Conservation (phyloP, 2,329 filamentous ascomycete genomes). For the Ilyonectria sp. region DNA sequence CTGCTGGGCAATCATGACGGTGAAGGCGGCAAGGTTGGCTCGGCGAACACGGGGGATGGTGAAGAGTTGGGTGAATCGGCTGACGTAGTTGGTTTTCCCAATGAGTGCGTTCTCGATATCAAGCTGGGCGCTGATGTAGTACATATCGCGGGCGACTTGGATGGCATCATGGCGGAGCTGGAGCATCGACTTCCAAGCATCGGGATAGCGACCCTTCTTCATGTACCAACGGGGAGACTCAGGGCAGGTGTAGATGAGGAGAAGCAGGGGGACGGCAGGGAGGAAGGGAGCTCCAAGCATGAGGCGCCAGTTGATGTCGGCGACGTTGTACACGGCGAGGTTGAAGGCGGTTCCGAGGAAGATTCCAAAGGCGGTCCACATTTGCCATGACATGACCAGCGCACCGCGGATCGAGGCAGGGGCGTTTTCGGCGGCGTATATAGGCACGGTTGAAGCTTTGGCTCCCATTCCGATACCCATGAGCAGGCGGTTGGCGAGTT, state of each 20-base stretch:
- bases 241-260: constrained; percentile 73
- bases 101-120: constrained; percentile 57
- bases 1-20: constrained; percentile 85
- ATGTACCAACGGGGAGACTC: constrained; percentile 76
- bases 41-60: constrained; percentile 78
- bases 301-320: constrained; percentile 54
- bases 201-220: constrained; percentile 73
- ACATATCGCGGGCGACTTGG: constrained; percentile 73
- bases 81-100: constrained; percentile 58
- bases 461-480: constrained; percentile 80
- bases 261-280: constrained; percentile 66
- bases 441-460: constrained; percentile 76
- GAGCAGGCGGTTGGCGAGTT: constrained; percentile 76
- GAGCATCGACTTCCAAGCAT: constrained; percentile 71
- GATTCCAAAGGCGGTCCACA: constrained; percentile 74
- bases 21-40: constrained; percentile 82
- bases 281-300: constrained; percentile 75
- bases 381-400: constrained; percentile 86
- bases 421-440: constrained; percentile 82
- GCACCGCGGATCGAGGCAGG: constrained; percentile 79
- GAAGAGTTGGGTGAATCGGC: constrained; percentile 73
- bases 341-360: constrained; percentile 60
- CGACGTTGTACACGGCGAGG: constrained; percentile 49
- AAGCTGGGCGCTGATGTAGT: constrained; percentile 65
- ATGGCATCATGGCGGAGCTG: constrained; percentile 67